Evolutionary conservation across 2,329 filamentous ascomycete species (phyloP).

Genomic region (Aspergillus aculeatinus): DNA sequence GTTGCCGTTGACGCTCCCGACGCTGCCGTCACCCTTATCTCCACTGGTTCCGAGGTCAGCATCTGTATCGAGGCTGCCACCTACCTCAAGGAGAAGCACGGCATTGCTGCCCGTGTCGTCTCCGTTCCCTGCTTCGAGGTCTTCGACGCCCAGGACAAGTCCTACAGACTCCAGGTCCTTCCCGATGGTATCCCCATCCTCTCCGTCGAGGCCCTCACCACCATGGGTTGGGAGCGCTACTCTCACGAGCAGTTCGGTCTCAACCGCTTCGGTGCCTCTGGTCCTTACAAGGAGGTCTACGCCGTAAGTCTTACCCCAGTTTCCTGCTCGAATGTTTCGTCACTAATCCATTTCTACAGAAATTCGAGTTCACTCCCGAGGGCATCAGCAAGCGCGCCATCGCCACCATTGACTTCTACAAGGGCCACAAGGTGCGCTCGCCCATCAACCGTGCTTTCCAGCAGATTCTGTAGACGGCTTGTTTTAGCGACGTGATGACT

Average conservation of each 20-base stretch:
- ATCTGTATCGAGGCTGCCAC: slow-evolving; percentile 92
- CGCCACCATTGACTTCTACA: slow-evolving; percentile 95
- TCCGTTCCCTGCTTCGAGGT: slow-evolving; percentile 97
- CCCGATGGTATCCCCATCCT: slow-evolving; percentile 91
- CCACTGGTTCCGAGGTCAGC: slow-evolving; percentile 92
- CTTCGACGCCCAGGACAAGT: slow-evolving; percentile 90
- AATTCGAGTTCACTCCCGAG: slow-evolving; percentile 99
- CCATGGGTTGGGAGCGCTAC: slow-evolving; percentile 98
- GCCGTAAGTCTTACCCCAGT: slow-evolving; percentile 57
- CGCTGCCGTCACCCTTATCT: slow-evolving; percentile 84
- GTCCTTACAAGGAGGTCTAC: slow-evolving; percentile 97
- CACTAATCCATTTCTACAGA: slow-evolving; percentile 51
- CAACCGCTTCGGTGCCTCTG: slow-evolving; percentile 97
- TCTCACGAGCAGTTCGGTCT: slow-evolving; percentile 99
- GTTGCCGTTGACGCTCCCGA: slow-evolving; percentile 79
- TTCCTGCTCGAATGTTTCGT: slow-evolving; percentile 7
- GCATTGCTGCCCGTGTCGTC: slow-evolving; percentile 84
- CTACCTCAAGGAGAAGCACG: slow-evolving; percentile 83
- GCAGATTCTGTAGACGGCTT: slow-evolving; percentile 75
- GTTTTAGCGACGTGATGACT: slow-evolving; percentile 19
- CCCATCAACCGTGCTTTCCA: slow-evolving; percentile 97
- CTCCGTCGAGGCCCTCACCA: slow-evolving; percentile 95
- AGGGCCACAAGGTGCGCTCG: slow-evolving; percentile 88
- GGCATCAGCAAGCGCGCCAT: slow-evolving; percentile 93
- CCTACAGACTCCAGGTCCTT: slow-evolving; percentile 88